Percentiles rank a stretch among this genome's conserved stretches.
These are phyloP conservation scores for Ceratobasidium sp. DNA, from an alignment of 1,284 basidiomycete species.

Conservation along the genomic window DNA sequence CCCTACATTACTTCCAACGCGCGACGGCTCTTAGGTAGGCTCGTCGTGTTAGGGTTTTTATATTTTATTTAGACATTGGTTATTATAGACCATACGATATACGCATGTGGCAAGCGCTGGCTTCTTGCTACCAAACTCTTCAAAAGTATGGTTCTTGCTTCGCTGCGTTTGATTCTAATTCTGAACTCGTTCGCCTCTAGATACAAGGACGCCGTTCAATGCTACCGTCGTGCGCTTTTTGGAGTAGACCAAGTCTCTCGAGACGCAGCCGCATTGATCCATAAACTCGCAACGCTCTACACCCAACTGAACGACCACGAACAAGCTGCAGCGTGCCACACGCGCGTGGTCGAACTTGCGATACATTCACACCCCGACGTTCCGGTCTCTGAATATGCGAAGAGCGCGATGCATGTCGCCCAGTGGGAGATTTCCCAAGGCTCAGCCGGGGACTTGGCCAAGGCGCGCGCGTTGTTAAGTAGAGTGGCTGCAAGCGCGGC, in stretches of 20 bases:
- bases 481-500: slow-evolving; percentile 79
- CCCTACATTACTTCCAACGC: slow-evolving; percentile 96
- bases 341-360: slow-evolving; percentile 81
- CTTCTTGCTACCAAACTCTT: slow-evolving; percentile 93
- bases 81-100: slow-evolving; percentile 90
- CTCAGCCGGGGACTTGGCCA: slow-evolving; percentile 62
- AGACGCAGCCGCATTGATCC: slow-evolving; percentile 33
- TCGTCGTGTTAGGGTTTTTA: slow-evolving; percentile 5
- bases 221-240: slow-evolving; percentile 88
- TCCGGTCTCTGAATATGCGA: slow-evolving; percentile 78
- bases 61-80: slow-evolving; percentile 39
- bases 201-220: slow-evolving; percentile 87
- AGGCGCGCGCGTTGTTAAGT: slow-evolving; percentile 78
- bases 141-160: slow-evolving; percentile 68
- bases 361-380: slow-evolving; percentile 66
- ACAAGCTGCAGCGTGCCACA: slow-evolving; percentile 79
- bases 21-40: slow-evolving; percentile 89
- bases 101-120: slow-evolving; percentile 95
- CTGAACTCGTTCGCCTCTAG: slow-evolving; percentile 59
- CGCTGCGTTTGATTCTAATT: slow-evolving; percentile 37
- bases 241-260: slow-evolving; percentile 70
- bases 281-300: slow-evolving; percentile 79
- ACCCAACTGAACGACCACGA: slow-evolving; percentile 72
- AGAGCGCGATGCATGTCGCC: slow-evolving; percentile 84
- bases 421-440: slow-evolving; percentile 76